Percentiles rank a stretch among this genome's conserved stretches.
phyloP scores from a whole-genome alignment of 345 rosid genomes.

The Acer saccharum region DNA sequence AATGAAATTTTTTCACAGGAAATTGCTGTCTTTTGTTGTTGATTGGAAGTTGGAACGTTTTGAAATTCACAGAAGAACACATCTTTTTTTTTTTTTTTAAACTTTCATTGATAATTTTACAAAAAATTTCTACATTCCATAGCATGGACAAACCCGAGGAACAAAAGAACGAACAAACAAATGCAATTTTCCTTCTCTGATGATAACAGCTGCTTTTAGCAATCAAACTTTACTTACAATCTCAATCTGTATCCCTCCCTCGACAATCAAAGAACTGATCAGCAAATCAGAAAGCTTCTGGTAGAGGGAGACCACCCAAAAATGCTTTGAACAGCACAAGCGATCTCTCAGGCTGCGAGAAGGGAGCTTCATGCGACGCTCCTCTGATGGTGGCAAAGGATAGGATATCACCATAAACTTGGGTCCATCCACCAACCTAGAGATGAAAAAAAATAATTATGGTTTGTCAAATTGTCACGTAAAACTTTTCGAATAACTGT shows the following conservation, averaged over 20 bases:
- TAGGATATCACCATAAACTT: constrained; percentile 73
- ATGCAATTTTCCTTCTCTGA: constrained; percentile 26
- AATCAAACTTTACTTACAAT: constrained; percentile 36
- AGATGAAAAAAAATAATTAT: constrained; percentile 11
- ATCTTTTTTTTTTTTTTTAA: neutral
- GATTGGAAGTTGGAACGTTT: neutral
- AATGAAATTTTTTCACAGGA: neutral
- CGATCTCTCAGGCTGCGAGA: constrained; percentile 94
- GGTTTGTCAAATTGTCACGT: neutral
- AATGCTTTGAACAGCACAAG: constrained; percentile 81
- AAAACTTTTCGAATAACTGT: neutral
- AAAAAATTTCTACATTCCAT: constrained; percentile 24
- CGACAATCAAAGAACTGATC: constrained; percentile 18
- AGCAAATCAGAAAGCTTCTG: constrained; percentile 65
- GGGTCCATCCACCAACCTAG: constrained; percentile 99
- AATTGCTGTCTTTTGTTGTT: neutral
- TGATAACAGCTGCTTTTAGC: constrained; percentile 23
- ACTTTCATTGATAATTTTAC: constrained; percentile 19
- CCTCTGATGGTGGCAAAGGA: constrained; percentile 98
- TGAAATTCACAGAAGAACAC: constrained; percentile 3
- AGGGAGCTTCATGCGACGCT: constrained; percentile 95
- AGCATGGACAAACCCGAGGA: constrained; percentile 22
- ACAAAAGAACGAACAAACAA: constrained; percentile 28
- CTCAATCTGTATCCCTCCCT: constrained; percentile 12
- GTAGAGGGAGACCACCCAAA: constrained; percentile 60